Conservation (phyloP, 2,329 filamentous ascomycete species). For the Camptophora hylomeconis region DNA sequence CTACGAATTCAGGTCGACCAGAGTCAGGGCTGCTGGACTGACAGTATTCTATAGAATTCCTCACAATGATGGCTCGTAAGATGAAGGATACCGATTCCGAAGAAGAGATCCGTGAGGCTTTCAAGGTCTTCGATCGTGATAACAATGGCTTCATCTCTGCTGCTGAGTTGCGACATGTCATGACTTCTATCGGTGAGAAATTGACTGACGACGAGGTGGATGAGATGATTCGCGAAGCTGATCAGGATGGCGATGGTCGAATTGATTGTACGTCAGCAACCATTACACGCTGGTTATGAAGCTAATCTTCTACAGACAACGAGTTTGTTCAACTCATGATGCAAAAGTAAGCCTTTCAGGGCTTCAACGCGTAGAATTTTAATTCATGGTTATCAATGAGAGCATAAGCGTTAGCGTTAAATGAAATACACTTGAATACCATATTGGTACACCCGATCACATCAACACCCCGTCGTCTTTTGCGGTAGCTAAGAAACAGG, state of each 20-base stretch:
- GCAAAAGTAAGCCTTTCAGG: conserved; percentile 87
- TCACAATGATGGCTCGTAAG: conserved; percentile 89
- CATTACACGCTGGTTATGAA: neutral
- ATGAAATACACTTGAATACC: too few relatives aligned
- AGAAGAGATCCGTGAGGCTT: conserved; percentile 79
- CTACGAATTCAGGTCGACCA: neutral
- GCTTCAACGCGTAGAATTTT: too few relatives aligned
- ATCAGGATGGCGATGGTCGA: conserved; percentile 77
- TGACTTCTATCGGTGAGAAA: conserved; percentile 87
- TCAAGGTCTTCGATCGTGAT: conserved; percentile 83
- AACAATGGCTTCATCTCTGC: conserved; percentile 89
- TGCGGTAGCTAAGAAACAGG: too few relatives aligned
- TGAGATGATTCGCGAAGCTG: conserved; percentile 85
- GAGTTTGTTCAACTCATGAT: conserved; percentile 93
- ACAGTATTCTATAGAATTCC: conserved; percentile 50
- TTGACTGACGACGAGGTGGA: conserved; percentile 83
- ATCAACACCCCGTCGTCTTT: too few relatives aligned
- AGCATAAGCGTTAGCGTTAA: too few relatives aligned
- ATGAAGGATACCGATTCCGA: conserved; percentile 91
- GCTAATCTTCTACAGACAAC: conserved; percentile 50
- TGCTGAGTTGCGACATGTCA: conserved; percentile 76
- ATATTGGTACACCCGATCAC: too few relatives aligned
- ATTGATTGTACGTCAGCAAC: conserved; percentile 62
- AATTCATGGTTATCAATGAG: too few relatives aligned
- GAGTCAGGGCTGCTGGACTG: conserved; percentile 2